phyloP scores from a whole-genome alignment of 73 alveolate species.

The Paramecium octaurelia region DNA sequence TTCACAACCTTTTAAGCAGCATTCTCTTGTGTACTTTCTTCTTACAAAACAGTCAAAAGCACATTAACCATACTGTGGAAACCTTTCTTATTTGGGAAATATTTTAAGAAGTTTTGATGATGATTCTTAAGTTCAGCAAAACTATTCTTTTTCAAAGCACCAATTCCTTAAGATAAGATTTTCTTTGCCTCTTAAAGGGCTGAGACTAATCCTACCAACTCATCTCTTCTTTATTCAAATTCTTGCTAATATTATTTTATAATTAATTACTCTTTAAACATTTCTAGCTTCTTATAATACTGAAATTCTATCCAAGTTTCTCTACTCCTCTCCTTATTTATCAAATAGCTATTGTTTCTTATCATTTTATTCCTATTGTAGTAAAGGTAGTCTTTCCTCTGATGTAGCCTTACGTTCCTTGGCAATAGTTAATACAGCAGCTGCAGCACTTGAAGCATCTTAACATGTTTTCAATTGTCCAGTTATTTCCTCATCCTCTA shows the following conservation, averaged over 20 bases:
- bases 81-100: slow-evolving; percentile 20
- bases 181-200: slow-evolving; percentile 16
- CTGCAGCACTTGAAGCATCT: slow-evolving; percentile 10
- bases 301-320: slow-evolving; percentile 27
- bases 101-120: background rate
- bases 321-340: slow-evolving; percentile 25
- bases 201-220: background rate
- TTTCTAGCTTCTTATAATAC: background rate
- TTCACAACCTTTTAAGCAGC: background rate
- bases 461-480: background rate
- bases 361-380: background rate
- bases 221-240: slow-evolving; percentile 29
- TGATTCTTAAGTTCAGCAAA: background rate
- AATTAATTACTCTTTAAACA: background rate
- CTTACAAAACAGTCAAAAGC: background rate
- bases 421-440: background rate
- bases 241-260: background rate
- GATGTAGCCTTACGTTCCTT: background rate
- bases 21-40: background rate
- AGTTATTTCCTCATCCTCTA: background rate
- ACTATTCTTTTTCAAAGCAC: background rate
- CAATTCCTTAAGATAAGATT: background rate
- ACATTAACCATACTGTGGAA: slow-evolving; percentile 1
- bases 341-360: background rate
- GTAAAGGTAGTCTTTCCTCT: slow-evolving; percentile 15